Evolutionary conservation across 2,329 filamentous ascomycete genomes (phyloP), one percentile per base, ranked within the genome.

Genomic region (Epicoccum sorghinum): DNA sequence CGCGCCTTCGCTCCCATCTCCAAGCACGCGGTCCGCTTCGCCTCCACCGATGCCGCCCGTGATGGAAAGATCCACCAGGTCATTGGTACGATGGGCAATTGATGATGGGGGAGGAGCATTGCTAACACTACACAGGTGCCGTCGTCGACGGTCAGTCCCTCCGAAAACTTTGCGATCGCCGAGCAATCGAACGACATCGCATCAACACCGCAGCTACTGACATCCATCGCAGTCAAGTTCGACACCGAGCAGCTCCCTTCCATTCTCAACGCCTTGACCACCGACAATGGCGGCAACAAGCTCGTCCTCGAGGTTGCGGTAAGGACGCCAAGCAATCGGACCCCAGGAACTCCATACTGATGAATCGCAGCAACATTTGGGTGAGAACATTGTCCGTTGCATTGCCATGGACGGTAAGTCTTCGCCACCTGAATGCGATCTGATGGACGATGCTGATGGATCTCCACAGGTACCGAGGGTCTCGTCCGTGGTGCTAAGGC

Each of bases 381-480:
- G 95, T 84, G 91, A 99, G 86, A 96, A 91, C 85, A 91, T 97
- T 78, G 95, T 99, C 80, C 89, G 95, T 81, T 96, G 91, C 82
- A 99, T 99, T 96, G 95, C 95, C 82, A 99, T 99, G 95, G 95
- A 99, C 83, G 95, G 93, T 96, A 88, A 80, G 86, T 64, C 14
- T 48, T 54, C 46, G 36, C 22, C 47, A 43, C 25, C 33, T 12
- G 7, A 24, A 32, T 36, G 4, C 33, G 18, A 14, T 43, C 32
- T 25, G 29, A 55, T 55, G 57, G 22, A 52, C 38, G 38, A 52
- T 45, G 52, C 67, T 70, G 47, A 69, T 65, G 47, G 25, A 59
- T 59, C 57, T 66, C 23, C 55, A 47, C 65, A 95, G 91, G 91
- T 96, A 99, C 93, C 78, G 95, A 98, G 86, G 95, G 95, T 95